Conservation (phyloP, 257 asterid genomes). For the Fraxinus cuspidata region DNA sequence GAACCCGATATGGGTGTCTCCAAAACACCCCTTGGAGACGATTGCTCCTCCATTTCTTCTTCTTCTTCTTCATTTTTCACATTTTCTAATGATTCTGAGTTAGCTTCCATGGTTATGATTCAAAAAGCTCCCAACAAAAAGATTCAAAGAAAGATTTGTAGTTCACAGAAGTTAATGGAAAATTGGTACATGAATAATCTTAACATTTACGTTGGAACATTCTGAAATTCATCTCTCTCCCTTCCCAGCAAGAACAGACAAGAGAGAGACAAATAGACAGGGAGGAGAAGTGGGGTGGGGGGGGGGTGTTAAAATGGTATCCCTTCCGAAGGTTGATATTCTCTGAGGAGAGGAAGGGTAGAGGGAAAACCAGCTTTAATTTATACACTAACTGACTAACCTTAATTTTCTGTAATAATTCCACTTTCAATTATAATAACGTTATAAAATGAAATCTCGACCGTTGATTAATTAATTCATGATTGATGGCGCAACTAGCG, state of each 20-base stretch:
- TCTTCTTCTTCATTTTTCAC: slow-evolving; percentile 10
- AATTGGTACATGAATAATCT: background rate
- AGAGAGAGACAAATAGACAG: slow-evolving; percentile 31
- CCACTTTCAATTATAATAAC: background rate
- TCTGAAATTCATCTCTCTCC: slow-evolving; percentile 28
- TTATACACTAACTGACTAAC: slow-evolving; percentile 37
- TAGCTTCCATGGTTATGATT: slow-evolving; percentile 34
- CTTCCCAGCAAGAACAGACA: slow-evolving; percentile 39
- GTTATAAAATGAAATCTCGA: slow-evolving; percentile 26
- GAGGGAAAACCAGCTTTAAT: slow-evolving; percentile 31
- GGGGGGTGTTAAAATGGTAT: slow-evolving; percentile 29
- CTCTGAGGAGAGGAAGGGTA: background rate
- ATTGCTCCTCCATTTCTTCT: slow-evolving; percentile 23
- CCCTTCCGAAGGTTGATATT: slow-evolving; percentile 53
- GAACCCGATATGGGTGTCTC: slow-evolving; percentile 56
- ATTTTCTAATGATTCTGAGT: background rate
- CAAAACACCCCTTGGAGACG: slow-evolving; percentile 77
- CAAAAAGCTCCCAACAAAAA: slow-evolving; percentile 18
- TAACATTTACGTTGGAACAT: background rate
- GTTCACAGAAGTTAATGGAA: background rate
- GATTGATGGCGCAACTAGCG: slow-evolving; percentile 48
- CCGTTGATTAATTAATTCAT: slow-evolving; percentile 27
- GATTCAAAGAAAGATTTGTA: background rate
- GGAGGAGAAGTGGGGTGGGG: background rate
- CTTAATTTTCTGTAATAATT: background rate